phyloP scores from a whole-genome alignment of 129 eudicot species.

The Lonicera japonica region DNA sequence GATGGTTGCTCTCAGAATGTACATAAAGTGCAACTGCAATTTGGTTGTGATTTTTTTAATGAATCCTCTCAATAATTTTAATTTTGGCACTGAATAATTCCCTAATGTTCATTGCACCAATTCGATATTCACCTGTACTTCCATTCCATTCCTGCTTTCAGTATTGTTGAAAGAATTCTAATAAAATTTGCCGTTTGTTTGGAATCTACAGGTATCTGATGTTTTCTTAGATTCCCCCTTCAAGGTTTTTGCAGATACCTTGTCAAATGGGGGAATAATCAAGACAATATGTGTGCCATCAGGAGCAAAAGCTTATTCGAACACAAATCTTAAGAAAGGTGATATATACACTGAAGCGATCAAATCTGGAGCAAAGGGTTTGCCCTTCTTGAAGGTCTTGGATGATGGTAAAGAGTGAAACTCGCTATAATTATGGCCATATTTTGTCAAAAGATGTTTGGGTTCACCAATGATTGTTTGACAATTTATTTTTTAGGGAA shows the following conservation, averaged over 20 bases:
- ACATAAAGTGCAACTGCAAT: background rate
- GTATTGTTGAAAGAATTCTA: too few relatives aligned
- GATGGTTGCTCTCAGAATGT: background rate
- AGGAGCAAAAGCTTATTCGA: conserved; percentile 76
- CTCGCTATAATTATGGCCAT: background rate
- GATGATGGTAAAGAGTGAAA: conserved; percentile 45
- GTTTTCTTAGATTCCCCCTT: conserved; percentile 59
- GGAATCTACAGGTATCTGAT: conserved; percentile 69
- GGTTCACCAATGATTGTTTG: background rate
- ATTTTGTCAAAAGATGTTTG: conserved; percentile 3
- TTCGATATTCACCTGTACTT: too few relatives aligned
- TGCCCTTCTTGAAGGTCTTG: conserved; percentile 83
- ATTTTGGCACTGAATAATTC: background rate
- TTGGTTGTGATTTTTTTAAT: background rate
- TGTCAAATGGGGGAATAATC: conserved; percentile 66
- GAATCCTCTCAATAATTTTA: too few relatives aligned
- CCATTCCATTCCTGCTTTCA: background rate
- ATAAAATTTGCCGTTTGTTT: background rate
- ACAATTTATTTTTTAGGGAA: conserved; percentile 36
- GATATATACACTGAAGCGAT: conserved; percentile 77
- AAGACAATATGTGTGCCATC: conserved; percentile 77
- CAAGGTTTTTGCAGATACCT: conserved; percentile 75
- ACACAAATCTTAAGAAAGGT: conserved; percentile 84
- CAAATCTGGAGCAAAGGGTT: conserved; percentile 96
- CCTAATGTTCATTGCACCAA: background rate